Evolutionary conservation across 305 asterid species (phyloP).

Genomic region (Fraxinus paxiana): DNA sequence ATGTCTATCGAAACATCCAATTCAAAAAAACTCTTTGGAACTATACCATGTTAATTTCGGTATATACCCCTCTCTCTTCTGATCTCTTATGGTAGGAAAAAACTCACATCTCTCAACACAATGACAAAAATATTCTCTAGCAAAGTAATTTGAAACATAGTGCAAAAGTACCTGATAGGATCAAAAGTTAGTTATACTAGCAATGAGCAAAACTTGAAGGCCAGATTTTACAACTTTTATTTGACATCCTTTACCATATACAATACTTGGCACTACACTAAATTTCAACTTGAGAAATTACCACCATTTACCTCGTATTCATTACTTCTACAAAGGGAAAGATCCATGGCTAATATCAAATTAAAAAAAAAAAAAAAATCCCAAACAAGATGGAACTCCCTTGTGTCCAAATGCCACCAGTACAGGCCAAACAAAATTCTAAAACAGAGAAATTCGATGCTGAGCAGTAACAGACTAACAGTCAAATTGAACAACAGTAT

Average conservation of each 20-base stretch:
- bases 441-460: neutral
- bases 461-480: slow-evolving; percentile 14
- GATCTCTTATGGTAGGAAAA: neutral
- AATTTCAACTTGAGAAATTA: neutral
- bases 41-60: neutral
- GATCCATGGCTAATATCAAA: neutral
- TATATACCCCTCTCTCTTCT: neutral
- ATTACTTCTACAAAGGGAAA: slow-evolving; percentile 17
- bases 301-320: slow-evolving; percentile 10
- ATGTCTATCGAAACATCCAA: neutral
- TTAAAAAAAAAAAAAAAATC: neutral
- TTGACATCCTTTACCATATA: neutral
- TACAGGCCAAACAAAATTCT: neutral
- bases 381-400: neutral
- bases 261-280: neutral
- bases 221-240: neutral
- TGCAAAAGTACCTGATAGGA: neutral
- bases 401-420: neutral
- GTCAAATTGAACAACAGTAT: slow-evolving; percentile 7
- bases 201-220: neutral
- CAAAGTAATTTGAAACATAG: neutral
- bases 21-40: neutral
- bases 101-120: neutral
- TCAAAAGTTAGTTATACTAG: neutral
- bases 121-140: neutral